phyloP scores from a whole-genome alignment of 768 basidiomycete species.

The Mycena indigotica region DNA sequence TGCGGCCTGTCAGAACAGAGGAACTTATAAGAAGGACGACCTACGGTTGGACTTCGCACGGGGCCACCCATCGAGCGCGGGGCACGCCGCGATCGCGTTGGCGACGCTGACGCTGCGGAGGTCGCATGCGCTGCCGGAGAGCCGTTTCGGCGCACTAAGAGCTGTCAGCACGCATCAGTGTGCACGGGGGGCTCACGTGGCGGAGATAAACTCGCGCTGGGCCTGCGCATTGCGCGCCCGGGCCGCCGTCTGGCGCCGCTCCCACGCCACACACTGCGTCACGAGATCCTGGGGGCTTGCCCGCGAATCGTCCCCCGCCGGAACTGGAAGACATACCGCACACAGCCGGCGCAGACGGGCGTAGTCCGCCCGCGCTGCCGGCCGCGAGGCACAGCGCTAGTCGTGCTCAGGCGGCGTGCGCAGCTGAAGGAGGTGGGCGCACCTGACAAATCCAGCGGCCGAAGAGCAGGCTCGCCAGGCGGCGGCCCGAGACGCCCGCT shows the following conservation, averaged over 20 bases:
- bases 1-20: neutral
- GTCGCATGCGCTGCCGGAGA: neutral
- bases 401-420: neutral
- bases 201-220: too few species aligned
- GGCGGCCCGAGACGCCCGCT: neutral
- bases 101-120: neutral
- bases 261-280: too few species aligned
- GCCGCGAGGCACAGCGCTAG: neutral
- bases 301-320: too few species aligned
- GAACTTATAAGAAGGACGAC: neutral
- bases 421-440: neutral
- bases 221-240: too few species aligned
- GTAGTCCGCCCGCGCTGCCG: neutral
- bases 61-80: neutral
- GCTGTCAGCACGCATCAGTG: neutral
- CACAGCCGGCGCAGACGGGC: neutral
- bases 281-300: neutral
- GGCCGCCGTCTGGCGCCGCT: too few species aligned
- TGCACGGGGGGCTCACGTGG: too few species aligned
- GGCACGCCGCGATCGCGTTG: neutral
- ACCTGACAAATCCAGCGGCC: constrained; percentile 7
- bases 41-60: constrained; percentile 7
- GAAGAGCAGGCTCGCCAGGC: constrained; percentile 10
- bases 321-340: neutral
- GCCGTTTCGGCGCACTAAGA: neutral